Evolutionary conservation across 306 rosid genomes (phyloP), one percentile per base, ranked within the genome.

Genomic region (Cicer judaicum): DNA sequence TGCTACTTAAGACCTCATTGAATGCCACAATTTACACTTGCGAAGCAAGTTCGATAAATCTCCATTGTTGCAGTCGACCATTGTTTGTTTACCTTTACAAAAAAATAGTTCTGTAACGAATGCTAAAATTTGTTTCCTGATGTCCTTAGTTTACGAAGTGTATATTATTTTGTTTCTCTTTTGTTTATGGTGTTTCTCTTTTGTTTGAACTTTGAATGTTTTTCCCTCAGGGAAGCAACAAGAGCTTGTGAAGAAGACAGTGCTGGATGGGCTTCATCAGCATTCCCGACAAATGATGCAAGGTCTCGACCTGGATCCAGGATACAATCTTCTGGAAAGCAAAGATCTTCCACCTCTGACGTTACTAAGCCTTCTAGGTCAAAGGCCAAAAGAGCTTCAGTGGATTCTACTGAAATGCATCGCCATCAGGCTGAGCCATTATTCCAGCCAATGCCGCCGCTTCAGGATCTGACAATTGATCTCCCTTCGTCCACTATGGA

Each of bases 261-360:
- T 64, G 73, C 74, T 57, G 93, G 87, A 70, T 94, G 99, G 99
- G 99, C 97, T 36, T 87, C 89, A 7, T 90, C 96, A 15, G 90
- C 84, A 18, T 92, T 94, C 82, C 92, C 89, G 0, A 81, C 85
- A 42, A 87, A 87, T 10, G 97, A 94, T 64, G 44, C 84, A 64
- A 78, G 77, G 81, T 73, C 89, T 74, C 88, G 92, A 81, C 77
- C 90, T 53, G 84, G 87, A 56, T 75, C 85, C 16, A 90, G 84
- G 86, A 44, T 77, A 64, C 93, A 88, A 49, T 83, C 90, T n/a
- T 73, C 79, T n/a, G 98, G 95, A 77, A 94, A 90, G 86, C 96
- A 89, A 70, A 94, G 88, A 81, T 85, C 79, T 19, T 78, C 91
- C 19, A 62, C 65, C 24, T 68, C 82, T 0, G 93, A 93, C 12